phyloP scores from a whole-genome alignment of 2,329 filamentous ascomycete species.

The Calonectria henricotiae region DNA sequence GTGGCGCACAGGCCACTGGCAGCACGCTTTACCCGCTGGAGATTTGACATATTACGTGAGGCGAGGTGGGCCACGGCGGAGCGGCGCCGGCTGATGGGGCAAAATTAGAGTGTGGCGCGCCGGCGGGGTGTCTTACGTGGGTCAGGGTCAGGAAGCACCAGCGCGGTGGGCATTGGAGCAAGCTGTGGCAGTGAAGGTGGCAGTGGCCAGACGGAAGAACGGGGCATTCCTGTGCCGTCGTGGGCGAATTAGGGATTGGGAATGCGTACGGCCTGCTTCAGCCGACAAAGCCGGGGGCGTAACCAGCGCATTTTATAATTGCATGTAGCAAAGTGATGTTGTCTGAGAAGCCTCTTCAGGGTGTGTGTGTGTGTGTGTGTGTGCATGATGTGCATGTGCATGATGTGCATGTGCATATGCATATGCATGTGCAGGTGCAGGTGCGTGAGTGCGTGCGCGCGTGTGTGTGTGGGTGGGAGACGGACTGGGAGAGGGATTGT shows the following conservation, averaged over 20 bases:
- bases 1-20: neutral
- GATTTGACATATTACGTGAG: slow-evolving; percentile 23
- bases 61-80: neutral
- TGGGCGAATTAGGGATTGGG: neutral
- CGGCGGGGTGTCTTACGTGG: slow-evolving; percentile 14
- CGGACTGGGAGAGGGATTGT: too few species aligned
- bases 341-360: neutral
- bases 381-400: too few species aligned
- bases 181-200: slow-evolving; percentile 9
- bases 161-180: neutral
- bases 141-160: neutral
- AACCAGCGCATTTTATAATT: neutral
- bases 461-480: too few species aligned
- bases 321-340: slow-evolving; percentile 1
- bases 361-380: too few species aligned
- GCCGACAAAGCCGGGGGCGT: neutral
- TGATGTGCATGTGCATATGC: too few species aligned
- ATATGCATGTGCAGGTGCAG: too few species aligned
- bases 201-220: slow-evolving; percentile 7
- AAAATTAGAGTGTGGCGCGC: slow-evolving; percentile 18
- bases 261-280: too few species aligned
- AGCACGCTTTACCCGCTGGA: neutral
- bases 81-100: neutral
- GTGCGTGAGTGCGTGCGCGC: too few species aligned
- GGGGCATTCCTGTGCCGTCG: neutral